Evolutionary conservation across 2,329 filamentous ascomycete genomes (phyloP).

Genomic region (Penicillium sp.): DNA sequence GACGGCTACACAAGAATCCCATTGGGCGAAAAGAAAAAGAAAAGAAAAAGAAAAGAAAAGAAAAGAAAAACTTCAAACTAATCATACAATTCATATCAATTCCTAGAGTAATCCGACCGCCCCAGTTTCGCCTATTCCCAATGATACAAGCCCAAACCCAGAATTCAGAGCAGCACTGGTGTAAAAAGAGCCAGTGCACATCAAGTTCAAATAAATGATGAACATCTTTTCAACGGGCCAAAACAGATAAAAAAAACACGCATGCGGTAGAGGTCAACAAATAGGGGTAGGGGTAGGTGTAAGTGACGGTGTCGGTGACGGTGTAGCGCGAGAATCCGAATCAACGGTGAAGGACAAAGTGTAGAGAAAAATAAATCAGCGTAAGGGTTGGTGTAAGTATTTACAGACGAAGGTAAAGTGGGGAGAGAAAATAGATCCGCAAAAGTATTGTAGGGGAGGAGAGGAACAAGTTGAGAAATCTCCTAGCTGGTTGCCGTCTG

Average conservation of each 20-base stretch:
- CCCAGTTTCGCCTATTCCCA: conserved; percentile 16
- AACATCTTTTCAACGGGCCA: conserved; percentile 10
- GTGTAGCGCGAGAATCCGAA: conserved; percentile 11
- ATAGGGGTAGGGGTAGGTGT: background rate
- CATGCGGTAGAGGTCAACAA: conserved; percentile 8
- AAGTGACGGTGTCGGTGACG: conserved; percentile 2
- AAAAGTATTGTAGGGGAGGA: background rate
- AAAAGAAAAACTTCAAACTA: conserved; percentile 13
- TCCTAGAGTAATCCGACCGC: conserved; percentile 17
- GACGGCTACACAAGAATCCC: background rate
- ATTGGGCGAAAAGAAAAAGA: background rate
- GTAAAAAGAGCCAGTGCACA: conserved; percentile 17
- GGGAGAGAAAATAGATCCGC: background rate
- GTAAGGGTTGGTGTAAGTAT: conserved; percentile 22
- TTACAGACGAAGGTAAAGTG: conserved; percentile 24
- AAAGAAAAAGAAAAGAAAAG: background rate
- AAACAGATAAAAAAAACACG: conserved; percentile 13
- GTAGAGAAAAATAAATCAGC: conserved; percentile 15
- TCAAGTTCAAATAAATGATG: conserved; percentile 14
- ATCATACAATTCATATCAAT: conserved; percentile 29
- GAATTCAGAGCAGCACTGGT: conserved; percentile 13
- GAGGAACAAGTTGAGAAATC: background rate
- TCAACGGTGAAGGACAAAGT: conserved; percentile 10
- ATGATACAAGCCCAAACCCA: conserved; percentile 20
- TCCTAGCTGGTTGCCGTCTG: conserved; percentile 33